These are phyloP conservation scores for Lepiota subincarnata DNA, from an alignment of 768 basidiomycete genomes.

Conservation along the genomic window DNA sequence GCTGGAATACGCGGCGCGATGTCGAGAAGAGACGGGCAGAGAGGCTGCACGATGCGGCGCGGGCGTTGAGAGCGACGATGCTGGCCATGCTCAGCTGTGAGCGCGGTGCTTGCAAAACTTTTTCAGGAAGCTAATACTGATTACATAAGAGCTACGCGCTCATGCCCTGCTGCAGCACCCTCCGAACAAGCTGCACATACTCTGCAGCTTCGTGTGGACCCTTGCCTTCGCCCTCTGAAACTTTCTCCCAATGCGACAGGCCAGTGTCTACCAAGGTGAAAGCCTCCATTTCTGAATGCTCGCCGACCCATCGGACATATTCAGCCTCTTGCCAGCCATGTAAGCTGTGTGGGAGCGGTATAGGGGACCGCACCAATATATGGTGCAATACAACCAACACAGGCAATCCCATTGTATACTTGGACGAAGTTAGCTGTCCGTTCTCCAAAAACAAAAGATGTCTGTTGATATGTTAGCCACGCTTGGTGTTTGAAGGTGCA, in stretches of 20 bases:
- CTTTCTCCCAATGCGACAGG: conserved; percentile 74
- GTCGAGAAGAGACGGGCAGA: conserved; percentile 35
- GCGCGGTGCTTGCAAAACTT: background rate
- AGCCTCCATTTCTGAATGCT: conserved; percentile 79
- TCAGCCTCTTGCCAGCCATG: conserved; percentile 96
- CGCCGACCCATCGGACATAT: conserved; percentile 94
- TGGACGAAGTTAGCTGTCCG: conserved; percentile 55
- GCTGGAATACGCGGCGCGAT: conserved; percentile 26
- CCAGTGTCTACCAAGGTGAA: conserved; percentile 79
- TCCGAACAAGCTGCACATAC: conserved; percentile 64
- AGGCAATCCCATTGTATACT: conserved; percentile 73
- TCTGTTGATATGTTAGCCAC: conserved; percentile 33
- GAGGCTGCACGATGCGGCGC: conserved; percentile 23
- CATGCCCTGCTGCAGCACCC: conserved; percentile 44
- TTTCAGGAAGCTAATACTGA: conserved; percentile 8
- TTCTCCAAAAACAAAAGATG: conserved; percentile 90
- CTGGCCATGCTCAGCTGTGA: conserved; percentile 24
- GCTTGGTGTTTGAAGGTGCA: background rate
- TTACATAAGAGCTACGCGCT: conserved; percentile 13
- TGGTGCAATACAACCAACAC: conserved; percentile 88
- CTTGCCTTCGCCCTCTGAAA: conserved; percentile 52
- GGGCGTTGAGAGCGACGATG: conserved; percentile 28
- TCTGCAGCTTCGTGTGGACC: conserved; percentile 45
- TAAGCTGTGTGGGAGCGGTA: conserved; percentile 80
- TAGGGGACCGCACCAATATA: conserved; percentile 83